Base-by-base conservation (phyloP, 495 filamentous ascomycete species). In the Hypoxylon trugodes region DNA sequence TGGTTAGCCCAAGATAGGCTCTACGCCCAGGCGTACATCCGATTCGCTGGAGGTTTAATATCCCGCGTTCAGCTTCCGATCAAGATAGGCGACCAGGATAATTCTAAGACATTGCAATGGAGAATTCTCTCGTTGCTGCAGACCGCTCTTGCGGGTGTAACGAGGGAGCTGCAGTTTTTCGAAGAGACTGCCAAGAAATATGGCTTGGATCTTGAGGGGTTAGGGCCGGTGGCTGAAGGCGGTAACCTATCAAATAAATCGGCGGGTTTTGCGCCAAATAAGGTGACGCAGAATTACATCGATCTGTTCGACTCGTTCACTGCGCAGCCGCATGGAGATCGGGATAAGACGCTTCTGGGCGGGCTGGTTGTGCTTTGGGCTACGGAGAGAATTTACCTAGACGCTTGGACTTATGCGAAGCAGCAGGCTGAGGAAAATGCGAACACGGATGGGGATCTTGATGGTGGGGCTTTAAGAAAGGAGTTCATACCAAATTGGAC, bases 1-100 rank as follows among this genome's bases (percentile, higher is more conserved):
- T 93, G 89, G 89, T 83, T 93, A 35, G 82, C 87, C 18, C 89
- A 92, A 74, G 90, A 93, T 76, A 77, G 87, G 6, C 81, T 92
- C 48, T 92, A 92, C 75, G 85, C 88, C 16, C 88, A 90, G 59
- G 84, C 85, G 45, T 90, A 89, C 70, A 78, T 91, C 70, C 79
- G 86, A 32, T 90, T 89, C 67, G 85, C 87, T 26, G 88, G 87
- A 13, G 75, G 77, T n/a, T 69, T 92, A 13, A 83, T 93, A 26
- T 74, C 84, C 1, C 86, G 87, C 45, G 77, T 90, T 46, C 79
- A 82, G 12, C 76, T 91, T 0, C 86, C 88, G 0, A 55, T 69
- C 8, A 53, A 40, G n/a, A 46, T 72, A 21, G 32, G 51, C 5
- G 45, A 57, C 15, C 42, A 50, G 1, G 77, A 81, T 22, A 60